Conservation (phyloP, 139 green algal genomes). For the Tetraselmis striata region DNA sequence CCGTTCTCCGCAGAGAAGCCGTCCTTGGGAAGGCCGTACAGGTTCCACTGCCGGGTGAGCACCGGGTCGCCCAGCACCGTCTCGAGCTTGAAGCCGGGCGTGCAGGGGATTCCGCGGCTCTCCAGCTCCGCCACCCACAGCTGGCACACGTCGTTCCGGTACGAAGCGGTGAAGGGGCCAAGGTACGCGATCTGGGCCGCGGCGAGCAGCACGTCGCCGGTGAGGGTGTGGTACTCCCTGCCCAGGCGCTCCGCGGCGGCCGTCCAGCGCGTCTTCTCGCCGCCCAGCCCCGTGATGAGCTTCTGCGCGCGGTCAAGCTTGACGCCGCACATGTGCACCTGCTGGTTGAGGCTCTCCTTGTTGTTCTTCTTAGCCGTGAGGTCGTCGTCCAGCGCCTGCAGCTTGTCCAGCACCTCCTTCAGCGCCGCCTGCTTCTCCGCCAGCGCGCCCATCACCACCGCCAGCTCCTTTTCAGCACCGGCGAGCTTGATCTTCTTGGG, state of each 20-base stretch:
- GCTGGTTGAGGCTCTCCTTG: constrained; percentile 43
- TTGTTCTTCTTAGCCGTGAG: constrained; percentile 40
- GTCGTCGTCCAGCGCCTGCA: constrained; percentile 44
- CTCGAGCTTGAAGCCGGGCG: constrained; percentile 37
- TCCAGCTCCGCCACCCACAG: constrained; percentile 39
- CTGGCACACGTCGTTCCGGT: constrained; percentile 35
- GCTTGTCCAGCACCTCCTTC: constrained; percentile 44
- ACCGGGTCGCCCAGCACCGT: constrained; percentile 45
- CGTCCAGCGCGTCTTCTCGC: constrained; percentile 49
- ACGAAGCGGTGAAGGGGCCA: constrained; percentile 52
- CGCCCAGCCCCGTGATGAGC: constrained; percentile 56
- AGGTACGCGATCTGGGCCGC: constrained; percentile 58
- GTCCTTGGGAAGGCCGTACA: constrained; percentile 65
- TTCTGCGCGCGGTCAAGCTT: constrained; percentile 68
- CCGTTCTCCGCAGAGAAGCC: constrained; percentile 62
- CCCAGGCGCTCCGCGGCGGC: constrained; percentile 35
- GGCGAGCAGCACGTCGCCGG: constrained; percentile 58
- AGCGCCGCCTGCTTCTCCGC: constrained; percentile 59
- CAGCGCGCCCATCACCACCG: constrained; percentile 49
- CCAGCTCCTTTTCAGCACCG: constrained; percentile 41
- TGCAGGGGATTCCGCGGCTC: constrained; percentile 29
- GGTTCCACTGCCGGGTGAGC: constrained; percentile 52
- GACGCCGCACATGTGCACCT: constrained; percentile 51
- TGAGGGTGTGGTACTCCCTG: constrained; percentile 29
- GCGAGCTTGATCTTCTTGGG: constrained; percentile 41